phyloP scores from a whole-genome alignment of 2,329 filamentous ascomycete genomes.

The Myriosclerotinia scirpicola region DNA sequence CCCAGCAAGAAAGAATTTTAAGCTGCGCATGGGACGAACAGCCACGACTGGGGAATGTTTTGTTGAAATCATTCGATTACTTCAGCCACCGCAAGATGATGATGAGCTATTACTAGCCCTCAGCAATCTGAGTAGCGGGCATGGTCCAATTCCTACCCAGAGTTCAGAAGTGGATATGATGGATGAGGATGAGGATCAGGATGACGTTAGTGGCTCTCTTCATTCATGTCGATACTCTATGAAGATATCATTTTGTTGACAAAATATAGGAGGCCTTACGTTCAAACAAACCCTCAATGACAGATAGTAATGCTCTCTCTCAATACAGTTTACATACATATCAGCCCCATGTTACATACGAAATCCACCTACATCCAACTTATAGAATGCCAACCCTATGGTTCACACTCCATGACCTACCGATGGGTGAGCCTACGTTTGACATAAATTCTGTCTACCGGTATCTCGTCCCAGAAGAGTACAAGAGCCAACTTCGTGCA shows the following conservation, averaged over 20 bases:
- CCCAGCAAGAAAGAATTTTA: slow-evolving; percentile 54
- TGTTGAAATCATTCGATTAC: slow-evolving; percentile 38
- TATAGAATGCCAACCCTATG: slow-evolving; percentile 76
- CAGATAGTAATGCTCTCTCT: slow-evolving; percentile 23
- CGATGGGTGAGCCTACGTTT: slow-evolving; percentile 55
- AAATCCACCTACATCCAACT: slow-evolving; percentile 72
- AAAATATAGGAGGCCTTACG: slow-evolving; percentile 34
- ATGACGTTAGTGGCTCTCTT: slow-evolving; percentile 33
- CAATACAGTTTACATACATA: slow-evolving; percentile 38
- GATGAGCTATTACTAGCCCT: slow-evolving; percentile 37
- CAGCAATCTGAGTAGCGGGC: slow-evolving; percentile 29
- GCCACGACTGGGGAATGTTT: slow-evolving; percentile 36
- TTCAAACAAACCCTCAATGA: neutral
- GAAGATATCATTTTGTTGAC: slow-evolving; percentile 9
- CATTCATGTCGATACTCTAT: neutral
- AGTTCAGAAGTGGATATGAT: slow-evolving; percentile 34
- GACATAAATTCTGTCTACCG: slow-evolving; percentile 70
- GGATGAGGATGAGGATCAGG: slow-evolving; percentile 37
- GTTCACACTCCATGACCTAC: slow-evolving; percentile 65
- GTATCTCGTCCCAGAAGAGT: slow-evolving; percentile 66
- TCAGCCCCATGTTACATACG: slow-evolving; percentile 56
- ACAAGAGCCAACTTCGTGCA: slow-evolving; percentile 59
- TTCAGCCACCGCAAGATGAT: slow-evolving; percentile 35
- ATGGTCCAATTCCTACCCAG: slow-evolving; percentile 13
- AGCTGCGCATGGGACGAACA: slow-evolving; percentile 49